Conservation (phyloP, 2,329 filamentous ascomycete species). For the Colletotrichum scovillei region DNA sequence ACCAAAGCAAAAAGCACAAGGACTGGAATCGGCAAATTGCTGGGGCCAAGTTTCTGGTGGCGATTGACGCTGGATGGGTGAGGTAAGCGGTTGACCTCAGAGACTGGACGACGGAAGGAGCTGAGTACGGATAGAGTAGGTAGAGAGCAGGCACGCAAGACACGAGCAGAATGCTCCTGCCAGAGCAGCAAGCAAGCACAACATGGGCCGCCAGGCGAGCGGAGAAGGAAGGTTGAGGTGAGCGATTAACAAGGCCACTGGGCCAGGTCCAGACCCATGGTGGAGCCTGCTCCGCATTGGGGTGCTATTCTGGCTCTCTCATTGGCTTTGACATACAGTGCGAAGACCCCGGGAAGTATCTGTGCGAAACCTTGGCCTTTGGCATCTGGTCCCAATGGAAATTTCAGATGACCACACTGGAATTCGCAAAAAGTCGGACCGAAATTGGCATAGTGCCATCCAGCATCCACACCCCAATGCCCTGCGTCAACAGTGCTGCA, state of each 20-base stretch:
- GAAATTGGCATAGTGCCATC: background rate
- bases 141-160: no score
- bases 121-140: no score
- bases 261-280: background rate
- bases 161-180: no score
- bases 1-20: no score
- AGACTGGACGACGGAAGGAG: background rate
- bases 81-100: background rate
- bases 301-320: background rate
- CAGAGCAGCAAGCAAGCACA: background rate
- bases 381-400: background rate
- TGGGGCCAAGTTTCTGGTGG: background rate
- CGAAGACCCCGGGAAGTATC: fast-evolving
- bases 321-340: background rate
- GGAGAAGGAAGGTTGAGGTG: background rate
- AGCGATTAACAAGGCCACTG: background rate
- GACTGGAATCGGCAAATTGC: no score
- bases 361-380: background rate
- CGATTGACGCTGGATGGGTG: background rate
- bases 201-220: background rate
- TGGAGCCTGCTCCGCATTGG: background rate
- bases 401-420: background rate
- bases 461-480: background rate
- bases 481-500: background rate
- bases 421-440: background rate